Evolutionary conservation across 495 filamentous ascomycete species (phyloP), one percentile per base, ranked within the genome.

Genomic region (Haplographium delicatum): DNA sequence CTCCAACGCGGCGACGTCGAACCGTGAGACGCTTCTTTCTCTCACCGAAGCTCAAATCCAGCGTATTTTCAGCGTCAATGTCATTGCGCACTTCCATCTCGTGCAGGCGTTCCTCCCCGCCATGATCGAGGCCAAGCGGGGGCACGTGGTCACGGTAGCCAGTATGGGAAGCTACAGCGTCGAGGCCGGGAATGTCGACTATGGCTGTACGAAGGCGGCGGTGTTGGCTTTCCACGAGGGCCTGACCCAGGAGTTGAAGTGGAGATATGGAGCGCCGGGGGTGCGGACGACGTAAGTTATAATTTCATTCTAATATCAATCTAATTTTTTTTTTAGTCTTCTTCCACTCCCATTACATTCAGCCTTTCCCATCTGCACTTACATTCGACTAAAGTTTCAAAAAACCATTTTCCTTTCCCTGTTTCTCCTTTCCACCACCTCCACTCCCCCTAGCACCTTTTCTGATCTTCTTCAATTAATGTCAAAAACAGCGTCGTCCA

Each of bases 61-160:
- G 2, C 76, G 77, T 46, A 79, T 78, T 54, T 87, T 88, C 60
- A 78, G 80, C 47, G 81, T 88, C 56, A 90, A 88, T 68, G 72
- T 75, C 3, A 64, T 88, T 35, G 64, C 80, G 2, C 84, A 86
- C 66, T 87, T 79, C 71, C 77, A 68, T 60, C 73, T 82, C 0
- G 62, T 72, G 0, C 69, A 75, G 50, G 76, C 83, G 45, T 88
- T 88, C 69, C 67, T 89, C 1, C 85, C 85, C 0, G 60, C 64
- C 46, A 85, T 89, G 73, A 60, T 85, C 37, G 52, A 65, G 37
- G 34, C 28, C 6, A 80, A 88, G 69, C 83, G 88, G 65, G 85
- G 86, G 43, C 84, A 84, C 71, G 68, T 88, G 11, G 80, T 88
- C 4, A 88, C 84, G 0, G 72, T 90, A 11, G 79, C 85, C 11